Conservation (phyloP, 306 rosid genomes). For the Glycine latifolia region DNA sequence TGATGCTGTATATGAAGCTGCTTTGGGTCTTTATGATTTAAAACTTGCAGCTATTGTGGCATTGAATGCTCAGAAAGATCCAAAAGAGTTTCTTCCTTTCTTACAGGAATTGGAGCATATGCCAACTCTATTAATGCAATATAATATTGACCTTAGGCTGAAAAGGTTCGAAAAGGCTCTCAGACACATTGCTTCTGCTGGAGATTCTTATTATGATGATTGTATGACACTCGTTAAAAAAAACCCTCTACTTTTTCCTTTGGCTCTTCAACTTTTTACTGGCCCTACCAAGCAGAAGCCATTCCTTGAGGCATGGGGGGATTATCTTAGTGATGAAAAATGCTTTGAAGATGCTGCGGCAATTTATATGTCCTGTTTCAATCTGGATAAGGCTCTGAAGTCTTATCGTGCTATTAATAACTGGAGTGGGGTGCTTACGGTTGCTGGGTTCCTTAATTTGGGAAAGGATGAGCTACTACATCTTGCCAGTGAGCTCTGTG, state of each 20-base stretch:
- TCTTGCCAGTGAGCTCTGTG: constrained; percentile 89
- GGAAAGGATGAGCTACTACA: constrained; percentile 69
- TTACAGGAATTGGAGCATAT: constrained; percentile 81
- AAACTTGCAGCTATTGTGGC: constrained; percentile 96
- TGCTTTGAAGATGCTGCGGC: constrained; percentile 85
- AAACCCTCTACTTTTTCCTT: constrained; percentile 82
- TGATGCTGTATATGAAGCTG: constrained; percentile 88
- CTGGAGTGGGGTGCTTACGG: constrained; percentile 89
- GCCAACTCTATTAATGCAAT: constrained; percentile 80
- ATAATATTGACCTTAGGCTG: constrained; percentile 88
- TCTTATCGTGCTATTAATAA: constrained; percentile 78
- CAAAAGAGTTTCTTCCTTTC: constrained; percentile 94
- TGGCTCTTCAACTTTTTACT: constrained; percentile 84
- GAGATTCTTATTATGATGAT: constrained; percentile 81
- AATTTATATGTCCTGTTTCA: constrained; percentile 79
- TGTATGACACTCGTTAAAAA: constrained; percentile 79
- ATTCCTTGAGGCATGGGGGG: constrained; percentile 97
- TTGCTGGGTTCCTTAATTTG: constrained; percentile 82
- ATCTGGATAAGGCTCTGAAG: constrained; percentile 86
- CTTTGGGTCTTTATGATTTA: constrained; percentile 96
- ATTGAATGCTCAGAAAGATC: constrained; percentile 94
- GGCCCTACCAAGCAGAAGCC: constrained; percentile 72
- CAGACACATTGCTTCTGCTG: constrained; percentile 87
- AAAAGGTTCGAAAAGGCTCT: constrained; percentile 89
- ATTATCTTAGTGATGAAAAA: constrained; percentile 77